Conservation (phyloP, 257 asterid genomes). For the Capsicum pubescens region DNA sequence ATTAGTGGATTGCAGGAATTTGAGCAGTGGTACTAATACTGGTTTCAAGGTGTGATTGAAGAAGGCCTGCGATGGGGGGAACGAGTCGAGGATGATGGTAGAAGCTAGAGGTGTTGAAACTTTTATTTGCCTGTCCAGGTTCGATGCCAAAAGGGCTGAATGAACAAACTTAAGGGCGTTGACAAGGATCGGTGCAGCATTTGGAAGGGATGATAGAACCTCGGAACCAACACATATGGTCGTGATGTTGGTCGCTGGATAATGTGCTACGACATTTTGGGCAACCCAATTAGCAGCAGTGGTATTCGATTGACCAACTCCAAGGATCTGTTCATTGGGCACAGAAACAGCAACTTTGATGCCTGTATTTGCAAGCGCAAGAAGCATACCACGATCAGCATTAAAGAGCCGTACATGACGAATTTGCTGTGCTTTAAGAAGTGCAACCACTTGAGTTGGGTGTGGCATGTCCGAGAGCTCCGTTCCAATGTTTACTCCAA, state of each 20-base stretch:
- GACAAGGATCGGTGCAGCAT: slow-evolving; percentile 65
- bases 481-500: slow-evolving; percentile 85
- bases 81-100: slow-evolving; percentile 72
- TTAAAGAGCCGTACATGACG: slow-evolving; percentile 65
- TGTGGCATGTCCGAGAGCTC: slow-evolving; percentile 84
- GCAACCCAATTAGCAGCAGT: slow-evolving; percentile 91
- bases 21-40: slow-evolving; percentile 60
- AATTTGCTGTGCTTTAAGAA: slow-evolving; percentile 76
- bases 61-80: slow-evolving; percentile 82
- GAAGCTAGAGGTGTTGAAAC: slow-evolving; percentile 83
- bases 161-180: slow-evolving; percentile 71
- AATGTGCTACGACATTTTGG: slow-evolving; percentile 75
- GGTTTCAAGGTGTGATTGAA: slow-evolving; percentile 70
- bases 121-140: slow-evolving; percentile 69
- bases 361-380: slow-evolving; percentile 83
- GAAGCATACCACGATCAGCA: slow-evolving; percentile 84
- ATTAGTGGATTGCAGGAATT: slow-evolving; percentile 67
- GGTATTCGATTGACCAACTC: slow-evolving; percentile 76
- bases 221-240: slow-evolving; percentile 81
- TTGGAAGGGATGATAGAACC: slow-evolving; percentile 67
- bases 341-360: slow-evolving; percentile 65
- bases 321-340: slow-evolving; percentile 78
- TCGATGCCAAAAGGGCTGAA: slow-evolving; percentile 78
- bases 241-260: slow-evolving; percentile 75
- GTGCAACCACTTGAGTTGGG: slow-evolving; percentile 86